Evolutionary conservation across 2,329 filamentous ascomycete genomes (phyloP), one percentile per base, ranked within the genome.

Genomic region (Ophiostoma sp.): DNA sequence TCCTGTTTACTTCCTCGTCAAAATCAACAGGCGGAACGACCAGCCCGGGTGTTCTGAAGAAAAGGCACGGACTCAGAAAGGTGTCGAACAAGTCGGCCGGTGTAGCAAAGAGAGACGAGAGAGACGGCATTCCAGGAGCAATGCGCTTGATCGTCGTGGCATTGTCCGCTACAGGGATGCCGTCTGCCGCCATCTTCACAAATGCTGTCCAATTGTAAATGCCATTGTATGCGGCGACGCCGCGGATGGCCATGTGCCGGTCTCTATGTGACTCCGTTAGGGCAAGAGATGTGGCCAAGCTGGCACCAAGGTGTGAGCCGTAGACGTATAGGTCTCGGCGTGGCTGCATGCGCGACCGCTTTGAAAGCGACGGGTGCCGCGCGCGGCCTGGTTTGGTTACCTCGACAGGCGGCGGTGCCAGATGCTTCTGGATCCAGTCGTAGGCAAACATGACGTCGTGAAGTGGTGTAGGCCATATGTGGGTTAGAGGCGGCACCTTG

Each of bases 161-260:
- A 1, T 79, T 76, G 11, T 68, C 68, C 0, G 66, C 66, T 14
- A 66, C 45, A 1, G 49, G 65, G 0, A 69, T 41, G 4, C 64
- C 60, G 27, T 66, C 66, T 3, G 45, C 27, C 1, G 36, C 55
- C 44, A 16, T 79, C 76, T 69, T 72, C 4, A 75, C 71, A 69
- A 87, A 85, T 75, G 80, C 83, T 68, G 85, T 86, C 87, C 86
- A 89, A 77, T 89, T 83, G 76, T 86, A 89, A 69, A 89, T 80
- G 58, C 85, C 86, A 71, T 89, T 86, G 75, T 83, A 83, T 7
- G 82, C 81, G 16, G 85, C 76, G 44, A 87, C 75, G 7, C 85
- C 85, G 9, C 83, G 80, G 60, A 88, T 78, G 52, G 78, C 79
- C 73, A 84, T 79, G 44, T 73, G 76, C 14, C 76, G 73, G 67